phyloP scores from a whole-genome alignment of 352 stramenopile genomes.

The Phytophthora boehmeriae region DNA sequence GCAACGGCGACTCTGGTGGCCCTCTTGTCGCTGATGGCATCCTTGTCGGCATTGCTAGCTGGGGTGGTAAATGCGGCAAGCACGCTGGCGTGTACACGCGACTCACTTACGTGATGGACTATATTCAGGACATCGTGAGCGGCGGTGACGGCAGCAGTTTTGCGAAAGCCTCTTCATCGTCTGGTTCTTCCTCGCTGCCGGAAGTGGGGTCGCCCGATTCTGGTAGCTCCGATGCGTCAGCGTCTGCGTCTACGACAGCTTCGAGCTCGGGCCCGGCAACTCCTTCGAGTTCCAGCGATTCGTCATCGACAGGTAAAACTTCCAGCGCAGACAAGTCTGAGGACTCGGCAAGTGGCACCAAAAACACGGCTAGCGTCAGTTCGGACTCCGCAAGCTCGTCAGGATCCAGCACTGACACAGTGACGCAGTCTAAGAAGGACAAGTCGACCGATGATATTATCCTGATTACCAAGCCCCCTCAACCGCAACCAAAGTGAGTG shows the following conservation, averaged over 20 bases:
- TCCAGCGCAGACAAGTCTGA: too few relatives aligned
- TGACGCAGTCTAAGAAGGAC: not conserved
- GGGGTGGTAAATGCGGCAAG: conserved; percentile 63
- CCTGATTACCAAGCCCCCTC: not conserved
- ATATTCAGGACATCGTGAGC: conserved; percentile 59
- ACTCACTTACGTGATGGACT: conserved; percentile 60
- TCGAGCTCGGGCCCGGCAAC: not conserved
- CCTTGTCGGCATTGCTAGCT: conserved; percentile 68
- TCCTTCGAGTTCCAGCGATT: not conserved
- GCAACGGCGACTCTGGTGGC: conserved; percentile 72
- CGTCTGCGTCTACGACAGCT: not conserved
- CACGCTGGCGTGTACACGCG: conserved; percentile 60
- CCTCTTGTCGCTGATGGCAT: conserved; percentile 52
- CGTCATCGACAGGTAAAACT: too few relatives aligned
- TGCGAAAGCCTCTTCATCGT: not conserved
- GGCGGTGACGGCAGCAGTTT: conserved; percentile 35
- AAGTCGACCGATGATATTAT: not conserved
- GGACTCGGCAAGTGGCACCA: too few relatives aligned
- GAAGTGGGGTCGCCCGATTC: not conserved
- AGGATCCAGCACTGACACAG: not conserved
- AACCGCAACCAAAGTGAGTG: too few relatives aligned
- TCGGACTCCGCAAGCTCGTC: too few relatives aligned
- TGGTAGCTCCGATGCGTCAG: not conserved
- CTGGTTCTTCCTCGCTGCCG: not conserved
- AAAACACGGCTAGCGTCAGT: too few relatives aligned